Conservation (phyloP, 176 grass and related monocot genomes). For the Eleusine coracana region DNA sequence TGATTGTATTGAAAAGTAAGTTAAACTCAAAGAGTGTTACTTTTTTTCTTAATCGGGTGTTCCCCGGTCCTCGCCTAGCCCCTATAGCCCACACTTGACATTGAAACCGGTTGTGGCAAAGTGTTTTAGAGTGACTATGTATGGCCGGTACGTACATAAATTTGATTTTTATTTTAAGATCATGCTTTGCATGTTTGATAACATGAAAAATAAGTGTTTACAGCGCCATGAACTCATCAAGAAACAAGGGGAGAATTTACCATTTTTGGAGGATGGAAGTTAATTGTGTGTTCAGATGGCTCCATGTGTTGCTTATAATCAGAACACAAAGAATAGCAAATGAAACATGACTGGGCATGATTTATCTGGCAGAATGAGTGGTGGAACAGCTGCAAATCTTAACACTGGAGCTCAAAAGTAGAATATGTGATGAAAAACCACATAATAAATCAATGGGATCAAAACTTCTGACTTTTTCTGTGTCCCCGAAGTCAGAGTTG, state of each 20-base stretch:
- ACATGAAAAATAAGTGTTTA: neutral
- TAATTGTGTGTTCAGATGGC: neutral
- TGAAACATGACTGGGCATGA: neutral
- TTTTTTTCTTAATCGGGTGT: neutral
- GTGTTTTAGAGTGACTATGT: neutral
- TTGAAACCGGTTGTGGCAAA: neutral
- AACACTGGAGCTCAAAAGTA: neutral
- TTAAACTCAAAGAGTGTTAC: neutral
- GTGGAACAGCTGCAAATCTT: neutral
- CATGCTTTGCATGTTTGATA: no score
- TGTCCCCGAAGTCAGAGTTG: neutral
- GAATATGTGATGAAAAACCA: neutral
- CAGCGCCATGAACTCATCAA: neutral
- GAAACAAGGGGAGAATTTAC: neutral
- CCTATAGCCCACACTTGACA: neutral
- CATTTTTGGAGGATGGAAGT: neutral
- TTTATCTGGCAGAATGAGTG: neutral
- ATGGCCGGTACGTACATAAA: neutral
- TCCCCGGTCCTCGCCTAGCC: neutral
- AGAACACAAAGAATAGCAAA: neutral
- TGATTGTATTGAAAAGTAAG: neutral
- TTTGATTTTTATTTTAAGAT: neutral
- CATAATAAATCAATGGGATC: neutral
- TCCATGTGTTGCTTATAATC: neutral
- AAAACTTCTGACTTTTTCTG: neutral